Evolutionary conservation across 2,329 filamentous ascomycete species (phyloP), one percentile per base, ranked within the genome.

Genomic region (Calonectria crousiana): DNA sequence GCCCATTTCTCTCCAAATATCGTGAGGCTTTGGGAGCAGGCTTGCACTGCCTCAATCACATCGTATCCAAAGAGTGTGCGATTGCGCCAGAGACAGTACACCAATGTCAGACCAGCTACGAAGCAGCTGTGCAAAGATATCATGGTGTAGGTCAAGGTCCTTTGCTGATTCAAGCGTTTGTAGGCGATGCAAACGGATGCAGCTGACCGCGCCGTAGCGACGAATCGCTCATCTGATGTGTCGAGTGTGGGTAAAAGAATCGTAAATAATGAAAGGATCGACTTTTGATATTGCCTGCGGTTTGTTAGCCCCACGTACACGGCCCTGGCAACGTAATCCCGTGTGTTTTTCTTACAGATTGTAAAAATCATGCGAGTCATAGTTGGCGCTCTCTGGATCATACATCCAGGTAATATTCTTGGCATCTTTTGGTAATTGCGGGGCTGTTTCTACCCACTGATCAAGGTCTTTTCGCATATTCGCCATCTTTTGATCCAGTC

Each of bases 91-190:
- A 62, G 23, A 18, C 56, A 62, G 23, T 62, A 62, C 16, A 62
- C 56, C 20, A 62, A 30, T 11, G 56, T 62, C 8, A 62, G 16
- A 10, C 56, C 56, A 30, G 56, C 81, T 1, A 82, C 76, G 56
- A 83, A 83, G 52, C 80, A 81, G 13, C 77, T 79, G 69, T 83
- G 82, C 16, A 83, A 75, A 0, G 82, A 80, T 47, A 78, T 78
- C 74, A 82, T 79, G 16, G 82, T 82, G 73, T 82, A 83, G 60
- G 77, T 81, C 9, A 83, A 76, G 2, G 81, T 81, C 49, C 77
- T 79, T 47, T 80, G 75, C 52, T 81, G 80, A 56, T 82, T 81
- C 0, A 83, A 75, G 0, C 80, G 78, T 73, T 82, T 82, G 77
- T 83, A 83, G 3, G 80, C 77, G 1, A 76, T 79, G 76, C 81